Percentiles rank a stretch among this genome's conserved stretches.
Evolutionary conservation across 495 filamentous ascomycete species (phyloP).

Genomic region (Neurospora africana): DNA sequence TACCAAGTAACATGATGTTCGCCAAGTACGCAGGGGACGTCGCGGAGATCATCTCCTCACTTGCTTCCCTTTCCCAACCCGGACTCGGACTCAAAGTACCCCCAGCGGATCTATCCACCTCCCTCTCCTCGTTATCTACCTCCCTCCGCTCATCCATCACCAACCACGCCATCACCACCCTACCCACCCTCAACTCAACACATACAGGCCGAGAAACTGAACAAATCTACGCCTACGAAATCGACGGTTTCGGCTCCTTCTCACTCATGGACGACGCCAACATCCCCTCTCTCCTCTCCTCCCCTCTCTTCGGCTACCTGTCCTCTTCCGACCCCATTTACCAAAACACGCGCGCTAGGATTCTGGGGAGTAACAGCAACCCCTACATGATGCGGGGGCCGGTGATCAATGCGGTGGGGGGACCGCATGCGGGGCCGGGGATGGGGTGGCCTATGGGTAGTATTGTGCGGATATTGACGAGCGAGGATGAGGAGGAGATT

Average conservation of each 20-base stretch:
- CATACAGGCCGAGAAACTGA: constrained; percentile 9
- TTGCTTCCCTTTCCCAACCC: no score
- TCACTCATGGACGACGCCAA: constrained; percentile 56
- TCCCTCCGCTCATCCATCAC: constrained; percentile 40
- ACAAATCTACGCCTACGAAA: constrained; percentile 48
- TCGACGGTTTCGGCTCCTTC: constrained; percentile 46
- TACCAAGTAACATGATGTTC: constrained; percentile 66
- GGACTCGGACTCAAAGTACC: no score
- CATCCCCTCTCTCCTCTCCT: constrained; percentile 44
- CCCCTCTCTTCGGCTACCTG: constrained; percentile 43
- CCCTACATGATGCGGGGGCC: constrained; percentile 49
- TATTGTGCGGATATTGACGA: constrained; percentile 38
- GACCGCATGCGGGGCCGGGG: constrained; percentile 46
- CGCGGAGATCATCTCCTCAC: constrained; percentile 35
- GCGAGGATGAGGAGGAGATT: constrained; percentile 39
- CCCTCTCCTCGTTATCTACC: constrained; percentile 8
- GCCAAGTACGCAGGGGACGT: constrained; percentile 38
- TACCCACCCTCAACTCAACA: background rate
- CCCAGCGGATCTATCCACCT: no score
- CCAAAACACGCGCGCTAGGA: constrained; percentile 37
- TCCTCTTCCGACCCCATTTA: constrained; percentile 35
- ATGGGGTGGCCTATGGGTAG: constrained; percentile 49
- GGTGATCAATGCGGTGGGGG: constrained; percentile 43
- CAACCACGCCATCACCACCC: constrained; percentile 36
- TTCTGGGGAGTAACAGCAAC: constrained; percentile 36